Base-by-base conservation (phyloP, 164 flowering plant genomes). In the Santalum album region DNA sequence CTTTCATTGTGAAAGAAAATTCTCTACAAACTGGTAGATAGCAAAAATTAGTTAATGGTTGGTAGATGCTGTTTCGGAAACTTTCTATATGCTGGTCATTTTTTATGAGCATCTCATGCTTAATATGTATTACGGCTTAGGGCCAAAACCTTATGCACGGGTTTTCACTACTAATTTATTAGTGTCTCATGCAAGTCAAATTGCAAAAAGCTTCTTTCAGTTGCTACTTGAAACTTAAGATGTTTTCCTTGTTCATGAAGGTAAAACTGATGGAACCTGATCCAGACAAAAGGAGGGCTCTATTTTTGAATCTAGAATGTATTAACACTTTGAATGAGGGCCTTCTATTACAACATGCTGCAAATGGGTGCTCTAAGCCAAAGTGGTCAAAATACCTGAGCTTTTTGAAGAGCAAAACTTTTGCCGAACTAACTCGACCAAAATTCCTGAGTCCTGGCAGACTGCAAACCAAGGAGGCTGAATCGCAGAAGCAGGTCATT, bases 271-370 rank as follows among this genome's bases (percentile, higher is more conserved):
- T 87, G 78, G 97, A 90, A 76, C 21, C 78, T 50, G 82, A 83
- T 73, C 70, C 75, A 56, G 51, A 74, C 60, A 82, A 68, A 66
- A 79, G 75, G 60, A 74, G 95, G 49, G 84, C 59, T 47, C 71
- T 87, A 18, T 72, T 87, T 58, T 55, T 90, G 54, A 87, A 78
- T 62, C 59, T 87, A 65, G 99, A 94, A 67, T 94, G 99, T 62
- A 82, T 94, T 1, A 82, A 85, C 63, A 85, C 86, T 35, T 39
- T 94, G 55, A 94, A 94, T 63, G 95, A 94, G 72, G 99, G 95
- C 62, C 85, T 94, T 44, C 51, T 87, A 20, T 57, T 78, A 43
- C 92, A 85, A 48, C 99, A 94, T 62, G 70, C 73, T 17, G 80
- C 84, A 56, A 59, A 62, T 64, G 96, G 96, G 16, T 94, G 99